Conservation (phyloP, 176 grass and related monocot species). For the Lolium rigidum region DNA sequence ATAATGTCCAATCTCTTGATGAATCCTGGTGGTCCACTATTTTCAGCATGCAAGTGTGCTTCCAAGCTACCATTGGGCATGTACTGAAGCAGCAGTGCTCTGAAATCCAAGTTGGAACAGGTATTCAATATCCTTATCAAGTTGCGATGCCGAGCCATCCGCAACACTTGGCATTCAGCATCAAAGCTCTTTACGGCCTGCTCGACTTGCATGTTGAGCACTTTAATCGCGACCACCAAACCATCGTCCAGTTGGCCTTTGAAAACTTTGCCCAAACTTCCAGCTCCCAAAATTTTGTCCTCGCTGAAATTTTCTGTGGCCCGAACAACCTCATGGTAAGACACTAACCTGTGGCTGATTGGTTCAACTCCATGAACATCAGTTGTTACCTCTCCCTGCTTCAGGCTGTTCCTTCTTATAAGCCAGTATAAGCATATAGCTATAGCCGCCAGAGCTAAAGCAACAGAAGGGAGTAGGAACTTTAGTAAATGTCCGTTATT, state of each 20-base stretch:
- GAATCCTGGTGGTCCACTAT: neutral
- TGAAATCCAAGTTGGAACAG: slow-evolving; percentile 14
- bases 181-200: neutral
- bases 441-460: neutral
- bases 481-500: neutral
- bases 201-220: slow-evolving; percentile 4
- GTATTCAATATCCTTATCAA: neutral
- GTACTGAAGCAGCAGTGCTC: slow-evolving; percentile 19
- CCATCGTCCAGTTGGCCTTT: neutral
- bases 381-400: neutral
- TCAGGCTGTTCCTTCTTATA: neutral
- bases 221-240: neutral
- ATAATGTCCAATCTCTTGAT: neutral
- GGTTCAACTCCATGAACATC: neutral
- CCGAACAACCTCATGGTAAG: slow-evolving; percentile 6
- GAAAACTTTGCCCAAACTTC: slow-evolving; percentile 22
- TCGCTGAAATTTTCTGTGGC: neutral
- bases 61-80: slow-evolving; percentile 31
- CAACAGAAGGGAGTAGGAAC: neutral
- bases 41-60: neutral
- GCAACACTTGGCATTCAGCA: slow-evolving; percentile 5
- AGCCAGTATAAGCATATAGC: neutral
- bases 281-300: neutral
- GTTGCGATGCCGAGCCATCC: slow-evolving; percentile 16
- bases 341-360: neutral